These are phyloP conservation scores for Salvia hispanica DNA, from an alignment of 257 asterid genomes.

Conservation along the genomic window DNA sequence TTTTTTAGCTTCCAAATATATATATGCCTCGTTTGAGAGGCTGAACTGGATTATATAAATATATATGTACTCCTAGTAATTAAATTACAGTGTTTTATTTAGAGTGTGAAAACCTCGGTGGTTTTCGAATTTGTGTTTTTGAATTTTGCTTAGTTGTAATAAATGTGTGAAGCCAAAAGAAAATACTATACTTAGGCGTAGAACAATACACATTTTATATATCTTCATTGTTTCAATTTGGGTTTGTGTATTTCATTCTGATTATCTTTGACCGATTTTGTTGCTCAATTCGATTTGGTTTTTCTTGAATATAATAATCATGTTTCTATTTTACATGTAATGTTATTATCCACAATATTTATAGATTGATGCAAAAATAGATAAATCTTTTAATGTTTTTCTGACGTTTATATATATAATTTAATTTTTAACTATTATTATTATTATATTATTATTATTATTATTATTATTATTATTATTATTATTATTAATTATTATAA, in stretches of 20 bases:
- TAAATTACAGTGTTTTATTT: conserved; percentile 30
- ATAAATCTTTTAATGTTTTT: too few species aligned
- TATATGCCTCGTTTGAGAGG: conserved; percentile 34
- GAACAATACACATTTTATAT: background rate
- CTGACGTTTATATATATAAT: too few species aligned
- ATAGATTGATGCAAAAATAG: too few species aligned
- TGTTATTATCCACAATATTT: too few species aligned
- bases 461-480: too few species aligned
- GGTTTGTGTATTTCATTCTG: background rate
- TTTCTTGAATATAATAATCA: background rate
- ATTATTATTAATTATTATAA: too few species aligned
- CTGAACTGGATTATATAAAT: conserved; percentile 28
- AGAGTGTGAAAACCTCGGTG: conserved; percentile 45
- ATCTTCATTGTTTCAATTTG: conserved; percentile 5
- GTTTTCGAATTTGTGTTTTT: conserved; percentile 39
- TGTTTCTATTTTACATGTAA: background rate
- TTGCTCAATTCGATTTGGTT: background rate
- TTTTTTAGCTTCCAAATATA: conserved; percentile 1
- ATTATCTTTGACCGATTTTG: background rate
- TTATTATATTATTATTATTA: too few species aligned
- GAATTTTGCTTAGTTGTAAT: conserved; percentile 31
- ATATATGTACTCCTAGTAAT: conserved; percentile 24
- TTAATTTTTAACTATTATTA: too few species aligned
- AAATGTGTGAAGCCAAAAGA: conserved; percentile 32
- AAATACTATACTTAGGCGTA: conserved; percentile 22